Evolutionary conservation across 768 basidiomycete genomes (phyloP), one percentile per base, ranked within the genome.

Genomic region (Tricholoma saponaceum): DNA sequence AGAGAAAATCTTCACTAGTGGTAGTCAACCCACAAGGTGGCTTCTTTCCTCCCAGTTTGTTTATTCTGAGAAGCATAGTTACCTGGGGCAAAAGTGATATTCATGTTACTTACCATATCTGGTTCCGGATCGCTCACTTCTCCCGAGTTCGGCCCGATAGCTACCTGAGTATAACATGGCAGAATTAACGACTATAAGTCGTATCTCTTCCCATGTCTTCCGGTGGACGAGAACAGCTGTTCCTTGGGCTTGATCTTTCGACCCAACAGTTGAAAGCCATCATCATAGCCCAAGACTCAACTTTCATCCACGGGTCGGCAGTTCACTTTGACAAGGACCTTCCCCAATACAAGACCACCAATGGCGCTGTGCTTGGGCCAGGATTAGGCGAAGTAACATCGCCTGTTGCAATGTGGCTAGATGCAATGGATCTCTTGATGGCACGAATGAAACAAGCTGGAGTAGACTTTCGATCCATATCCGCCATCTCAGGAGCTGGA

Each of bases 231-330:
- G 60, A 54, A 51, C 66, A 65, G 13, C 66, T 76, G 35, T 92
- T 91, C 68, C 85, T 94, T 22, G 92, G 92, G 13, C 81, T 94
- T 54, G 92, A 95, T 71, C 81, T 93, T 37, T 92, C 90, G 1
- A 95, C 92, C 0, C 93, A 96, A 67, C 85, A 87, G 61, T 78
- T 92, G 55, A 91, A 95, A 70, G 90, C 86, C 0, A 80, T 91
- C 39, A 65, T 93, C 51, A 80, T 89, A 54, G 70, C 80, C 20
- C 76, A 84, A 39, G 77, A 84, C 56, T 77, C 78, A 16, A 69
- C 76, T 18, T 75, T 90, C 57, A 75, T 90, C 0, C 80, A 87
- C 62, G 87, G 93, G 68, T 77, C 81, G 10, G 77, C 86, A 2
- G 86, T 95, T 16, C 81, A 90, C 67, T 96, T 92, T 66, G 89